Conservation (phyloP, 1,284 basidiomycete species). For the Xerocomus amazonicus region DNA sequence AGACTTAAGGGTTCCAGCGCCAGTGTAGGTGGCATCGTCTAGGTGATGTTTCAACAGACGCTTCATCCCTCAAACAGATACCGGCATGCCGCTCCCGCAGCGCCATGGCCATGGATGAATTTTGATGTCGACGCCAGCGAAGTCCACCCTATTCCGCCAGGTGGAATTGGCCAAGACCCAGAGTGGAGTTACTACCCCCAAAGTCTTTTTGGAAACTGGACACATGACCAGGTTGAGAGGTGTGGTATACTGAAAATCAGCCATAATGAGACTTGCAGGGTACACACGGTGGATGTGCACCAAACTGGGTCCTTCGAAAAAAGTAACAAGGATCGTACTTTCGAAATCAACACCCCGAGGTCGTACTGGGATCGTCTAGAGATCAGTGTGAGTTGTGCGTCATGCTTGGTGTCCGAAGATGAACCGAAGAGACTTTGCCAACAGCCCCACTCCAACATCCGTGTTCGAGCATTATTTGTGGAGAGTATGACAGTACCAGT, state of each 20-base stretch:
- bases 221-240: slow-evolving; percentile 39
- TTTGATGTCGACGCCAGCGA: slow-evolving; percentile 27
- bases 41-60: background rate
- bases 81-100: slow-evolving; percentile 36
- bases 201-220: slow-evolving; percentile 53
- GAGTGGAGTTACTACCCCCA: slow-evolving; percentile 42
- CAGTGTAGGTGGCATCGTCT: slow-evolving; percentile 21
- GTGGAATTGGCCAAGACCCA: slow-evolving; percentile 1
- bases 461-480: slow-evolving; percentile 49
- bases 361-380: slow-evolving; percentile 19
- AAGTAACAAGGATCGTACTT: slow-evolving; percentile 5
- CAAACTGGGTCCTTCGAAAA: slow-evolving; percentile 32
- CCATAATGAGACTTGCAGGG: slow-evolving; percentile 29
- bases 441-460: slow-evolving; percentile 35
- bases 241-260: slow-evolving; percentile 36
- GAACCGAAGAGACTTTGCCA: slow-evolving; percentile 2
- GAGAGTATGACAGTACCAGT: slow-evolving; percentile 47
- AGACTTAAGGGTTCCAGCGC: slow-evolving; percentile 25
- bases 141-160: slow-evolving; percentile 18
- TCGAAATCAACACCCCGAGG: slow-evolving; percentile 8
- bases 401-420: background rate
- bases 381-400: slow-evolving; percentile 12
- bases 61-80: slow-evolving; percentile 20
- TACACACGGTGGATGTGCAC: slow-evolving; percentile 43
- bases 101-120: slow-evolving; percentile 40